A percentile compares a stretch with the other conserved stretches of the same genome.
Conservation (phyloP, 169 alveolate species). For the Plasmodium cynomolgi region DNA sequence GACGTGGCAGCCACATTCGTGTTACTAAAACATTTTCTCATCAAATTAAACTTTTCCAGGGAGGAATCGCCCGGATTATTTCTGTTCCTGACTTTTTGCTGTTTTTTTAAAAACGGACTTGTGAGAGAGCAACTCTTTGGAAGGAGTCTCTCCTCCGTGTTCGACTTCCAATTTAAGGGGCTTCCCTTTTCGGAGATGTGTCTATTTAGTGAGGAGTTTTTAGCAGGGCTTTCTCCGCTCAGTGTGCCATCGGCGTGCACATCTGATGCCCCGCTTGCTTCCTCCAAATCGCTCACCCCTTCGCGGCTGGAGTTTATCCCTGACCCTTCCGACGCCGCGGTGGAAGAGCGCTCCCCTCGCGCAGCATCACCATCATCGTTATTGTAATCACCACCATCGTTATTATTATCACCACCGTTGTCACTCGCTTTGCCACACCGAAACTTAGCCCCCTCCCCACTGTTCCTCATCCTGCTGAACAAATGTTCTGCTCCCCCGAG, state of each 20-base stretch:
- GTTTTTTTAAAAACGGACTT: constrained; percentile 16
- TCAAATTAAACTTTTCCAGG: background rate
- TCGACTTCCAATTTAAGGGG: background rate
- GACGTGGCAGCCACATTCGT: background rate
- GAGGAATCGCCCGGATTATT: background rate
- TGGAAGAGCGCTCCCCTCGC: background rate
- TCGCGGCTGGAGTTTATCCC: background rate
- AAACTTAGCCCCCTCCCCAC: background rate
- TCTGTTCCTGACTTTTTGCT: background rate
- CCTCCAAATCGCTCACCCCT: constrained; percentile 1
- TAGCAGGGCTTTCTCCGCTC: background rate
- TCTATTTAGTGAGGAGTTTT: background rate
- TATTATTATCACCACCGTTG: background rate
- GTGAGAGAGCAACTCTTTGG: constrained; percentile 4
- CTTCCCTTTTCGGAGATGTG: constrained; percentile 1
- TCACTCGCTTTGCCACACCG: background rate
- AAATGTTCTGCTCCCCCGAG: background rate
- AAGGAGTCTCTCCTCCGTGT: background rate
- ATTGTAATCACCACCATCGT: background rate
- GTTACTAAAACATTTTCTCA: constrained; percentile 40
- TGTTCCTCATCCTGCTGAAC: background rate
- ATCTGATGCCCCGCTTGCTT: background rate
- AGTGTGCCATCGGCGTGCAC: background rate
- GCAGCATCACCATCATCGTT: background rate
- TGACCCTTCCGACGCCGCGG: constrained; percentile 4